Percentiles rank a stretch among this genome's conserved stretches.
Evolutionary conservation across 331 rosid genomes (phyloP).

Genomic region (Arachis monticola): DNA sequence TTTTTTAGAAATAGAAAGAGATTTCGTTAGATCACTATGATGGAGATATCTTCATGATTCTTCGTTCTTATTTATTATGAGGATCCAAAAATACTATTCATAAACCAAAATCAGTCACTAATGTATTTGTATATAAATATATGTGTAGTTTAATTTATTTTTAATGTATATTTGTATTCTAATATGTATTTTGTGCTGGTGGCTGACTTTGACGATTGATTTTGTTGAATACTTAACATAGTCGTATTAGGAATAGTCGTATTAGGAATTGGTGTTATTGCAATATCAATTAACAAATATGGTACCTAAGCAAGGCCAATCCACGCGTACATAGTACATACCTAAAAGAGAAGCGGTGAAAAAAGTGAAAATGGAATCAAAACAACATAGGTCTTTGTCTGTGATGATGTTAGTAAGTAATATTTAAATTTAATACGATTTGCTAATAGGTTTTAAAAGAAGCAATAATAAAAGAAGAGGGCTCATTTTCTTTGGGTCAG

Average conservation of each 20-base stretch:
- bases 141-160: no score
- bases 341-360: conserved; percentile 26
- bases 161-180: no score
- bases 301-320: neutral
- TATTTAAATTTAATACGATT: neutral
- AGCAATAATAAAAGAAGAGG: conserved; percentile 26
- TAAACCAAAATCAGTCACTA: no score
- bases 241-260: no score
- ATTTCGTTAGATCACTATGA: neutral
- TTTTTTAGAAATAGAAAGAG: no score
- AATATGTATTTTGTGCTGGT: no score
- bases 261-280: neutral
- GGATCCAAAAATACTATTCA: no score
- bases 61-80: neutral
- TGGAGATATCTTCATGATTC: neutral
- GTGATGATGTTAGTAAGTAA: neutral
- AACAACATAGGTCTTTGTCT: conserved; percentile 27
- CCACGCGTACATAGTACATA: conserved; percentile 12
- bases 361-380: conserved; percentile 11
- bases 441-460: neutral
- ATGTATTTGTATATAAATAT: no score
- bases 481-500: conserved; percentile 23
- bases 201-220: no score
- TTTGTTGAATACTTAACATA: no score
- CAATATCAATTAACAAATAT: conserved; percentile 7